Conservation (phyloP, 208 protist species). For the Spongospora subterranea region DNA sequence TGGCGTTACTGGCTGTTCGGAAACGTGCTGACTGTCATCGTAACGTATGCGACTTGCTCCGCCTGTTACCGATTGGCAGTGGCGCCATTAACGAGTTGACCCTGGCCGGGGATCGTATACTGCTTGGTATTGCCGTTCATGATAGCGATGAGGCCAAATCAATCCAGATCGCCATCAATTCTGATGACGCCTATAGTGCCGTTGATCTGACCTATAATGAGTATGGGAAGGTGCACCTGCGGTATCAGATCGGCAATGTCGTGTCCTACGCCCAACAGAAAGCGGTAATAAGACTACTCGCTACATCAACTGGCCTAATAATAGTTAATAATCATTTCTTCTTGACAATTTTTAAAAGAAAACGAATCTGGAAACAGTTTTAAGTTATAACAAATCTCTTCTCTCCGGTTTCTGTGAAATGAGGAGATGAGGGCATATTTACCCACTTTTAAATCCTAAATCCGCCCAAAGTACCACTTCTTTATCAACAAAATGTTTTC, state of each 20-base stretch:
- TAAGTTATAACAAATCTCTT: too few relatives aligned
- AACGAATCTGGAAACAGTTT: too few relatives aligned
- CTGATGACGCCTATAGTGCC: slow-evolving; percentile 60
- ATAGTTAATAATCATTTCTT: too few relatives aligned
- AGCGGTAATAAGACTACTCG: too few relatives aligned
- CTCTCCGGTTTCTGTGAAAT: too few relatives aligned
- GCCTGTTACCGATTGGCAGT: slow-evolving; percentile 59
- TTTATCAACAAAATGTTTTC: too few relatives aligned
- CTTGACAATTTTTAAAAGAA: too few relatives aligned
- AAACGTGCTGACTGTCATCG: slow-evolving; percentile 54
- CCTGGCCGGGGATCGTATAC: not conserved
- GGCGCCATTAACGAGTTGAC: not conserved
- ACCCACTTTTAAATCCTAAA: too few relatives aligned
- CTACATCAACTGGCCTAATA: too few relatives aligned
- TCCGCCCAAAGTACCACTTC: too few relatives aligned
- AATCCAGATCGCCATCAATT: not conserved
- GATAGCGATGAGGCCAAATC: not conserved
- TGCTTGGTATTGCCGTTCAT: not conserved
- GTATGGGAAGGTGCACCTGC: slow-evolving; percentile 71
- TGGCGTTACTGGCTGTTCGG: slow-evolving; percentile 60
- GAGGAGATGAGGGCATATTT: too few relatives aligned
- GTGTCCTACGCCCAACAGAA: not conserved
- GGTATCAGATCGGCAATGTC: slow-evolving; percentile 69
- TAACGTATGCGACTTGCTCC: slow-evolving; percentile 74
- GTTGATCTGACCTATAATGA: slow-evolving; percentile 71